These are phyloP conservation scores for Talaromyces sp. DNA, from an alignment of 2,329 filamentous ascomycete genomes.

Conservation along the genomic window DNA sequence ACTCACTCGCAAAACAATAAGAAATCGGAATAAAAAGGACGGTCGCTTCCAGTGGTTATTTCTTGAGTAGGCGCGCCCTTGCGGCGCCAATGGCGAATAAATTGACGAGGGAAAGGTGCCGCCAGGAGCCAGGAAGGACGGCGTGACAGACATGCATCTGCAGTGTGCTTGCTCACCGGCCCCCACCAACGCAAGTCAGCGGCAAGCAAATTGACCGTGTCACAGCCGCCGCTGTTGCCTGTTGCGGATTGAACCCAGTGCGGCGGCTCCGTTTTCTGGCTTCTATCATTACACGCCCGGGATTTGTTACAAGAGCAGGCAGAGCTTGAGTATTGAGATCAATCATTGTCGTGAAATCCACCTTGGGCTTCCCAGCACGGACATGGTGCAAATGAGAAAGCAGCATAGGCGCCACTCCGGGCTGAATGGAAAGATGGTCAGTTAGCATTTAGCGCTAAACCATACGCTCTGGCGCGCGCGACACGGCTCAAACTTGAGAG, in stretches of 20 bases:
- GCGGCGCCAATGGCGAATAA: constrained; percentile 30
- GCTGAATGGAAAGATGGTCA: neutral
- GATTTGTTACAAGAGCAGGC: no score
- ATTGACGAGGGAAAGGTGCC: constrained; percentile 17
- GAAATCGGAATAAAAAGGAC: neutral
- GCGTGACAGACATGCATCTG: constrained; percentile 2
- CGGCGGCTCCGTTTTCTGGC: constrained; percentile 5
- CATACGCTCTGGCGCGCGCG: constrained; percentile 14
- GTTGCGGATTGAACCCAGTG: neutral
- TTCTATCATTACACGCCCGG: neutral
- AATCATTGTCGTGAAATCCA: neutral
- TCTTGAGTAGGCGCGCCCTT: constrained; percentile 23
- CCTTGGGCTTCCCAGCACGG: neutral
- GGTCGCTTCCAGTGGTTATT: neutral
- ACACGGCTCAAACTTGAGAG: constrained; percentile 8
- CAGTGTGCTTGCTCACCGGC: neutral
- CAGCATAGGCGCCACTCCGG: constrained; percentile 2
- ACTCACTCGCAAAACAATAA: neutral
- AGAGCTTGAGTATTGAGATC: neutral
- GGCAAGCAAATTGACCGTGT: neutral
- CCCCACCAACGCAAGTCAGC: neutral
- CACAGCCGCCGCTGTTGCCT: constrained; percentile 13
- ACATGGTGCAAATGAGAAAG: neutral
- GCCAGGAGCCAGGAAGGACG: neutral
- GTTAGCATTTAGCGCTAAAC: constrained; percentile 4